Conservation (phyloP, 2,329 filamentous ascomycete species). For the Alternaria conjuncta region DNA sequence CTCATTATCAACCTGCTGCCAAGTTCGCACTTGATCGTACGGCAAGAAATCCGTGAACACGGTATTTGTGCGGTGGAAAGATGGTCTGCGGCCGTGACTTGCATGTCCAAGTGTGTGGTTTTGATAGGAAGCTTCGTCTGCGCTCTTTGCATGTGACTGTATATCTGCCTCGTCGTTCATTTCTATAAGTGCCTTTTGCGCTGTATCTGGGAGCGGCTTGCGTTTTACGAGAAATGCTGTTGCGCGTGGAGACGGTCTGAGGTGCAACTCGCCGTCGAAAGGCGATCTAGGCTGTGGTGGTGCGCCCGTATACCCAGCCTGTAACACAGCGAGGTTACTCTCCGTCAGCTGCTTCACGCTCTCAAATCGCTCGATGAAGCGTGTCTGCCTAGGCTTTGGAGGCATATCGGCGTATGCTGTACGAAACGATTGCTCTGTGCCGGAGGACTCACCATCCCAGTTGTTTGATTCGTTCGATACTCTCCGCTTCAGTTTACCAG, state of each 20-base stretch:
- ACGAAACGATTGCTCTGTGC: not conserved
- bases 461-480: not conserved
- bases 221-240: not conserved
- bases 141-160: not conserved
- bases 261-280: not conserved
- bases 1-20: conserved; percentile 3
- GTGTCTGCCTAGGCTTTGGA: not conserved
- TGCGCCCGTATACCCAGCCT: not conserved
- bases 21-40: not conserved
- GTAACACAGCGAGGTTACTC: not conserved
- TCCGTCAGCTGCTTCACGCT: not conserved
- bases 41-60: conserved; percentile 1
- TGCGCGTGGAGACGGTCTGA: not conserved
- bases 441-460: not conserved
- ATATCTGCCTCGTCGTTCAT: not conserved
- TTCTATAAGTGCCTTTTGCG: not conserved
- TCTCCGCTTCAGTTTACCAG: not conserved
- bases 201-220: not conserved
- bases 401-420: not conserved
- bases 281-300: not conserved
- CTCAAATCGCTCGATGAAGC: not conserved
- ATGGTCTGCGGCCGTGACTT: not conserved
- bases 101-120: not conserved
- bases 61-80: not conserved
- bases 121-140: not conserved